Conservation (phyloP, 225 moss, liverwort and hornwort species). For the Marchantia polymorpha region DNA sequence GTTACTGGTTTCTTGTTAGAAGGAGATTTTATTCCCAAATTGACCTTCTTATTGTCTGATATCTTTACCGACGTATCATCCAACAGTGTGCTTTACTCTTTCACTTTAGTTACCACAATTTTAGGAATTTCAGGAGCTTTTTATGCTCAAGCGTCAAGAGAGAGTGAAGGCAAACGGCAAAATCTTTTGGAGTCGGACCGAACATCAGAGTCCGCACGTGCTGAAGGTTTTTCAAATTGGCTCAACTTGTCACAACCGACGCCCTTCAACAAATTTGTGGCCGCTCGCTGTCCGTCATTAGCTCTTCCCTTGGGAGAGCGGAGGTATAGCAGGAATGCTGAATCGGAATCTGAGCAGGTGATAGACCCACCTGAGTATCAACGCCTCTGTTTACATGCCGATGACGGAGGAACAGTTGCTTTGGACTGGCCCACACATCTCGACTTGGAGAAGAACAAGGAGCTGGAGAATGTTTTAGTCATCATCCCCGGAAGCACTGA, state of each 20-base stretch:
- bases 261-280: slow-evolving; percentile 60
- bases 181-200: not conserved
- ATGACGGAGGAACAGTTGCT: slow-evolving; percentile 75
- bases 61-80: slow-evolving; percentile 3
- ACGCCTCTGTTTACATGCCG: slow-evolving; percentile 59
- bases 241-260: slow-evolving; percentile 54
- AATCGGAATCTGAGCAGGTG: slow-evolving; percentile 16
- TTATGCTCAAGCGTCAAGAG: slow-evolving; percentile 7
- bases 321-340: not conserved
- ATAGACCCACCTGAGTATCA: slow-evolving; percentile 45
- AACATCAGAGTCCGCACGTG: not conserved
- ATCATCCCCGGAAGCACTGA: slow-evolving; percentile 70
- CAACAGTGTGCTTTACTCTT: slow-evolving; percentile 6
- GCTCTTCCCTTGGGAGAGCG: slow-evolving; percentile 27
- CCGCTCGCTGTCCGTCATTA: slow-evolving; percentile 73
- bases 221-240: slow-evolving; percentile 22
- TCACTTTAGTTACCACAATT: slow-evolving; percentile 20
- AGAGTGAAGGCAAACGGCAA: not conserved
- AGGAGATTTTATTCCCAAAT: not conserved
- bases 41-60: not conserved
- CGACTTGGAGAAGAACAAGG: slow-evolving; percentile 52
- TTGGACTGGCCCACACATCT: slow-evolving; percentile 90
- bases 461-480: slow-evolving; percentile 62
- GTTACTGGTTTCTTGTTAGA: not conserved
- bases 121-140: slow-evolving; percentile 32